These are phyloP conservation scores for Pseudohalonectria lignicola DNA, from an alignment of 2,329 filamentous ascomycete genomes.

Conservation along the genomic window DNA sequence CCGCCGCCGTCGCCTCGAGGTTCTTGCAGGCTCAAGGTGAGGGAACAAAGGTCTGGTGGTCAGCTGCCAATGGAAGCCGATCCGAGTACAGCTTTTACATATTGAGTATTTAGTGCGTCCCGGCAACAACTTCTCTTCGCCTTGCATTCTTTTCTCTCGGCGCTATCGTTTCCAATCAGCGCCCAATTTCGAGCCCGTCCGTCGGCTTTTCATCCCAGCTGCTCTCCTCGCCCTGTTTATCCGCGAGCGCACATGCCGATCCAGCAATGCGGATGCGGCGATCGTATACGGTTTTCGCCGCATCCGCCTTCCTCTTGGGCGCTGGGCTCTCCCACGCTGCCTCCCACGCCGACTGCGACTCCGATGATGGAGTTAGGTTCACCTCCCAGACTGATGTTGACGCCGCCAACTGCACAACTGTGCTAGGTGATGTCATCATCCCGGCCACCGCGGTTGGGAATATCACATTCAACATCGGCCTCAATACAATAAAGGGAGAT, in stretches of 20 bases:
- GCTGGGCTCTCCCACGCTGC: background rate
- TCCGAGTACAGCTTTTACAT: too few relatives aligned
- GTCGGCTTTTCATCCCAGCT: too few relatives aligned
- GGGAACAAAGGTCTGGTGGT: too few relatives aligned
- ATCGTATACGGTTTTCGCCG: conserved; percentile 3
- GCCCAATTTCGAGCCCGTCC: background rate
- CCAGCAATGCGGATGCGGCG: conserved; percentile 1
- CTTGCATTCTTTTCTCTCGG: too few relatives aligned
- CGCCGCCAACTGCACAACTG: conserved; percentile 1
- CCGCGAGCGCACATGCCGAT: background rate
- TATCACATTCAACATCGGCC: background rate
- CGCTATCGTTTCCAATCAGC: background rate
- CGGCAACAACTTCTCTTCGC: too few relatives aligned
- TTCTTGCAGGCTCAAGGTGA: too few relatives aligned
- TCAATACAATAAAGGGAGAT: background rate
- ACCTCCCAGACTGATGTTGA: conserved; percentile 1
- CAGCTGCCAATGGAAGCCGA: too few relatives aligned
- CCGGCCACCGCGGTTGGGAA: background rate
- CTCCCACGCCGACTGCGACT: background rate
- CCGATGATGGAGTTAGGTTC: background rate
- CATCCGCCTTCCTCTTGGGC: conserved; percentile 1
- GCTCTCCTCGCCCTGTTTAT: too few relatives aligned
- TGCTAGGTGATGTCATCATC: background rate
- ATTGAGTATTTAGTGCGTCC: too few relatives aligned
- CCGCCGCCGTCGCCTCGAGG: too few relatives aligned